Evolutionary conservation across 2,329 filamentous ascomycete species (phyloP).

Genomic region (Zasmidium citrigriseum): DNA sequence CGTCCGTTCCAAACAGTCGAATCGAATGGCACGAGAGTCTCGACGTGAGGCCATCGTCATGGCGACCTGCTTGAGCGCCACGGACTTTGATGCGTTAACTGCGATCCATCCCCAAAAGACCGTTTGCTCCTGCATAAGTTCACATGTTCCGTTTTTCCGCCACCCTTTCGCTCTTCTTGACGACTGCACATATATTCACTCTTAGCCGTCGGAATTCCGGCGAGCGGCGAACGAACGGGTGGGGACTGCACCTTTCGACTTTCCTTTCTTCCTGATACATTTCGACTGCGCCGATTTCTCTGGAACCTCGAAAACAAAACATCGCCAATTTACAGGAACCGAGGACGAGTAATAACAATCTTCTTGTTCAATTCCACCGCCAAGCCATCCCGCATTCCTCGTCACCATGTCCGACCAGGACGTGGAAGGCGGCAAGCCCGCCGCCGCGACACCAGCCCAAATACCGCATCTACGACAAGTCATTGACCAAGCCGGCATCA

Average conservation of each 20-base stretch:
- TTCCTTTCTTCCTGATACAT: background rate
- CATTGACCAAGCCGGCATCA: conserved; percentile 35
- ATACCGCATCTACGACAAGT: conserved; percentile 36
- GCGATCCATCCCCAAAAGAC: no score
- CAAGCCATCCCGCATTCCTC: background rate
- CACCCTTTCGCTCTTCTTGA: background rate
- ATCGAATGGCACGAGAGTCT: no score
- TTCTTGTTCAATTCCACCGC: background rate
- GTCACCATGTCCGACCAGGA: conserved; percentile 31
- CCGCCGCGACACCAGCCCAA: conserved; percentile 8
- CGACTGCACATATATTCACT: background rate
- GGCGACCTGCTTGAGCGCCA: background rate
- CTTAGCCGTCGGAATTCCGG: background rate
- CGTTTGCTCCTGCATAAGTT: background rate
- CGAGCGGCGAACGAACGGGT: no score
- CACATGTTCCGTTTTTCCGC: background rate
- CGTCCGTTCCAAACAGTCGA: background rate
- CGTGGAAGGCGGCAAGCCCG: conserved; percentile 30
- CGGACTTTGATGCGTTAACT: no score
- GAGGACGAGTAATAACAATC: background rate
- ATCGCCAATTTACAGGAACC: background rate
- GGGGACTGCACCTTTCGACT: no score
- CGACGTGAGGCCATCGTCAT: background rate
- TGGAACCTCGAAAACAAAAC: background rate
- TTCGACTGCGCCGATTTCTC: background rate